phyloP scores from a whole-genome alignment of 345 rosid species.

The Trapa incisa region DNA sequence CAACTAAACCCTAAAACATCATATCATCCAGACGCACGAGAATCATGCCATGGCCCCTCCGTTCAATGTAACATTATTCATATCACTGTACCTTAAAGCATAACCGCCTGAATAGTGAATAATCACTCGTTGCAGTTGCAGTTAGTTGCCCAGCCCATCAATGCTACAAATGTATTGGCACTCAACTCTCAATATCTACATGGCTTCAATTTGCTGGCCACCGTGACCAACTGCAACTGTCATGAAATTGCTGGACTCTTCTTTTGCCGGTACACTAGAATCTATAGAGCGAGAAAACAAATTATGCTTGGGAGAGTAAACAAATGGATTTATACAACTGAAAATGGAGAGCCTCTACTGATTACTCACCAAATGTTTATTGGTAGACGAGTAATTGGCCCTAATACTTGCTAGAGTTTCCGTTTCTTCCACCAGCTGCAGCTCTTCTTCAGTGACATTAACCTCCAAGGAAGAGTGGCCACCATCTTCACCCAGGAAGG shows the following conservation, averaged over 20 bases:
- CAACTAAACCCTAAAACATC: too few species aligned
- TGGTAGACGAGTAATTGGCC: constrained; percentile 14
- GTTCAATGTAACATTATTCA: not conserved
- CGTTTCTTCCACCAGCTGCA: constrained; percentile 36
- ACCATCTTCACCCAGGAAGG: not conserved
- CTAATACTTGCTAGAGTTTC: constrained; percentile 34
- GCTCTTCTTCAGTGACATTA: constrained; percentile 7
- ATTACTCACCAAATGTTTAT: constrained; percentile 19
- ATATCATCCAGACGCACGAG: too few species aligned
- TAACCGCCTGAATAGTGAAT: not conserved
- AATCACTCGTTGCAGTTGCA: not conserved
- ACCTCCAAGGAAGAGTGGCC: not conserved
- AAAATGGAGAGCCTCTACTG: not conserved
- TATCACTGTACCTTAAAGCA: not conserved
- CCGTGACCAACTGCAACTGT: constrained; percentile 3
- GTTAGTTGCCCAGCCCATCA: not conserved
- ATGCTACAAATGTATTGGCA: not conserved
- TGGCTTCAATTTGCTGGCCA: not conserved
- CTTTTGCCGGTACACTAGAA: constrained; percentile 34
- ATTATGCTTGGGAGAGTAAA: not conserved
- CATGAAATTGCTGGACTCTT: constrained; percentile 10
- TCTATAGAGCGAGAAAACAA: constrained; percentile 12
- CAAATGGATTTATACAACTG: not conserved
- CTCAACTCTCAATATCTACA: not conserved
- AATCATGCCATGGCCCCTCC: not conserved